Conservation (phyloP, 2,329 filamentous ascomycete species). For the Neurospora crassa region DNA sequence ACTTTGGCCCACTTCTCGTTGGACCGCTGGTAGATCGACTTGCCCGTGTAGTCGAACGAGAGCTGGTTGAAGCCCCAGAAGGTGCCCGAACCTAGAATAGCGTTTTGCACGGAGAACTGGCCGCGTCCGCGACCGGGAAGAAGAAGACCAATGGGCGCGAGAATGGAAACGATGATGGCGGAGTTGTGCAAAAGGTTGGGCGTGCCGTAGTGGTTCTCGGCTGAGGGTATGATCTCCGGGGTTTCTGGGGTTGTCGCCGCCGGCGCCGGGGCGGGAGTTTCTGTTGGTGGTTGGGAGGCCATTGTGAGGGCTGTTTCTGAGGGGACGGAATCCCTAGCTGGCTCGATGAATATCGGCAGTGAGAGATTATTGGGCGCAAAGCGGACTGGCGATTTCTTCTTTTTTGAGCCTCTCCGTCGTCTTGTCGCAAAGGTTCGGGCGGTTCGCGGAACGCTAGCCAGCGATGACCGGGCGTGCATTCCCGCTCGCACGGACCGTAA, state of each 20-base stretch:
- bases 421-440: background rate
- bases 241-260: background rate
- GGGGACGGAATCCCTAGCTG: background rate
- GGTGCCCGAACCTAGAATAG: slow-evolving; percentile 39
- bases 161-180: slow-evolving; percentile 37
- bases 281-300: background rate
- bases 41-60: slow-evolving; percentile 45
- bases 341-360: background rate
- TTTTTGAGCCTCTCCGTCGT: background rate
- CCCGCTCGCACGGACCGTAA: background rate
- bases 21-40: slow-evolving; percentile 40
- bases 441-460: background rate
- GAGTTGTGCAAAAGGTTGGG: slow-evolving; percentile 34
- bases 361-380: background rate
- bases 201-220: slow-evolving; percentile 10
- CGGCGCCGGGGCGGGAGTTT: background rate
- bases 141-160: slow-evolving; percentile 33
- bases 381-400: background rate
- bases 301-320: background rate
- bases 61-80: slow-evolving; percentile 47
- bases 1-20: slow-evolving; percentile 33
- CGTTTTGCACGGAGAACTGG: slow-evolving; percentile 29
- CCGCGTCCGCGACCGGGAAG: slow-evolving; percentile 12
- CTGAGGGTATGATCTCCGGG: background rate
- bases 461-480: background rate